A percentile compares a stretch with the other conserved stretches of the same genome.
phyloP scores from a whole-genome alignment of 2,329 filamentous ascomycete genomes.

The Acrocalymma vagum region DNA sequence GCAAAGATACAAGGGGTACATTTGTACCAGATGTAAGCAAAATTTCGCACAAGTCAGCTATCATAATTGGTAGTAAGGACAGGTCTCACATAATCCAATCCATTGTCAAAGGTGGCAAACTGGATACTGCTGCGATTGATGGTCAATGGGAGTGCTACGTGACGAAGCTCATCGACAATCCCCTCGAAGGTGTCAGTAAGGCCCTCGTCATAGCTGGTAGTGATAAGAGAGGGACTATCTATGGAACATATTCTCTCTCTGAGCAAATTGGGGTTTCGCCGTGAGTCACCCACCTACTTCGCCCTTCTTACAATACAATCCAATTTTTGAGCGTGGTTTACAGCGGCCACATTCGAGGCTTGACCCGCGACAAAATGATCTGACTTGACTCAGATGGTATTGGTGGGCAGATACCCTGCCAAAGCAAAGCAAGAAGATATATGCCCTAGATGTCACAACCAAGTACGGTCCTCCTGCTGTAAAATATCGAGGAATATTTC shows the following conservation, averaged over 20 bases:
- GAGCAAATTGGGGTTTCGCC: conserved; percentile 75
- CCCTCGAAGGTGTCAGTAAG: conserved; percentile 30
- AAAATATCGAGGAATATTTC: conserved; percentile 71
- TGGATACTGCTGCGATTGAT: conserved; percentile 63
- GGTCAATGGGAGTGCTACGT: conserved; percentile 74
- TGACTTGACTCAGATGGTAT: conserved; percentile 64
- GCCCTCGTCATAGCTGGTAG: conserved; percentile 71
- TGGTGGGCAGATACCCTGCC: conserved; percentile 34
- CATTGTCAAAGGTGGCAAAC: conserved; percentile 60
- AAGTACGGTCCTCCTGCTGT: conserved; percentile 64
- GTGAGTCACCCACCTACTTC: not conserved
- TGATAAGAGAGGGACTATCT: conserved; percentile 71
- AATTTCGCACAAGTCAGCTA: too few species aligned
- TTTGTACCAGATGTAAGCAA: too few species aligned
- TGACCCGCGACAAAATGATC: too few species aligned
- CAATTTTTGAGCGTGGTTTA: too few species aligned
- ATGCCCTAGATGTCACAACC: conserved; percentile 1
- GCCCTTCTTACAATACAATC: too few species aligned
- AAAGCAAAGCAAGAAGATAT: not conserved
- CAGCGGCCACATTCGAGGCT: too few species aligned
- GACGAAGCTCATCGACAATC: conserved; percentile 62
- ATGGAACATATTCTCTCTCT: conserved; percentile 71
- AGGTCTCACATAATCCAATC: conserved; percentile 66
- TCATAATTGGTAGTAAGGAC: conserved; percentile 72
- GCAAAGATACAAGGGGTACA: too few species aligned